Conservation (phyloP, 148 eudicot genomes). For the Diospyros lotus region DNA sequence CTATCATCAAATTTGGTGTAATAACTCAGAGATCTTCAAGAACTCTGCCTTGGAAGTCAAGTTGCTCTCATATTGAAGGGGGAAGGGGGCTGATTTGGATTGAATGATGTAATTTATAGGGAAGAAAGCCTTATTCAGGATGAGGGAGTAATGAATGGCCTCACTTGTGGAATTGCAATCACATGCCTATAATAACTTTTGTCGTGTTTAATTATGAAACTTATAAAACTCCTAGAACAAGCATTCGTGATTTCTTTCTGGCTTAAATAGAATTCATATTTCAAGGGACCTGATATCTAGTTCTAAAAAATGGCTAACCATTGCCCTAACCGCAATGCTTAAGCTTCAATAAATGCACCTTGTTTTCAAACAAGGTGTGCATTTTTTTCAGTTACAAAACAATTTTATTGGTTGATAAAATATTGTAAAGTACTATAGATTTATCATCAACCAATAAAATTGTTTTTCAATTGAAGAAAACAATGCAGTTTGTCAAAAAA, state of each 20-base stretch:
- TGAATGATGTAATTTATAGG: neutral
- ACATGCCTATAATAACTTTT: neutral
- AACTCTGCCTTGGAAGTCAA: neutral
- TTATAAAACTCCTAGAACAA: neutral
- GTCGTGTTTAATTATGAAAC: neutral
- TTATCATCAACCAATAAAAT: too few species aligned
- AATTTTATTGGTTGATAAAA: too few species aligned
- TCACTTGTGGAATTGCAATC: neutral
- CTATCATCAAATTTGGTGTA: neutral
- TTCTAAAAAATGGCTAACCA: neutral
- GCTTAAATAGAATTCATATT: neutral
- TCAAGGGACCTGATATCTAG: neutral
- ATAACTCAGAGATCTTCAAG: neutral
- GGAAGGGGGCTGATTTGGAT: neutral
- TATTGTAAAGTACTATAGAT: too few species aligned
- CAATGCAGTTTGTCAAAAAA: too few species aligned
- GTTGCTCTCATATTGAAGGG: neutral
- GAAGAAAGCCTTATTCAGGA: neutral
- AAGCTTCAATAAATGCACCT: too few species aligned
- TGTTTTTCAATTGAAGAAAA: too few species aligned
- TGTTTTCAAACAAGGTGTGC: too few species aligned
- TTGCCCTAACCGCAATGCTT: too few species aligned
- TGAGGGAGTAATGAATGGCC: neutral
- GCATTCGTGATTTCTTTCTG: neutral
- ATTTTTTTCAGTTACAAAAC: too few species aligned